These are phyloP conservation scores for Blastobotrys parvus DNA, from an alignment of 805 yeast species.

Conservation along the genomic window DNA sequence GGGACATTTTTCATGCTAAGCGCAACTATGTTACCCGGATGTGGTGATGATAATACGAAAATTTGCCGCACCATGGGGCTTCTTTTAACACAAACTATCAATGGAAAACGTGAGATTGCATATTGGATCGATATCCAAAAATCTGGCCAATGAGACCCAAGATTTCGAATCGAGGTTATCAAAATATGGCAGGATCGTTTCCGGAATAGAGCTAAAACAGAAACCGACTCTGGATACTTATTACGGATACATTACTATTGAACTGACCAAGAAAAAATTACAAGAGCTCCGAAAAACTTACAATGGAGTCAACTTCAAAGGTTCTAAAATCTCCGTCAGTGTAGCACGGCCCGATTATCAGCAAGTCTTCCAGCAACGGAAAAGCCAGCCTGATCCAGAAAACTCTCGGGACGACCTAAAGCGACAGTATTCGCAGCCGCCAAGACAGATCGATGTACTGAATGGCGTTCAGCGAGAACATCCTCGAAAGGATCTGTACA, in stretches of 20 bases:
- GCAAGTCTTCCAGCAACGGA: conserved; percentile 40
- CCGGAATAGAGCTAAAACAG: conserved; percentile 42
- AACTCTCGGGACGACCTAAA: conserved; percentile 23
- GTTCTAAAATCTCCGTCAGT: conserved; percentile 52
- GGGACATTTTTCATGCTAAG: no score
- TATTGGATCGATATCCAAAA: conserved; percentile 58
- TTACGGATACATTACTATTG: conserved; percentile 63
- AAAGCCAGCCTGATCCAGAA: conserved; percentile 32
- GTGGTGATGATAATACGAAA: not conserved
- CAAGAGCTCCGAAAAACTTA: conserved; percentile 46
- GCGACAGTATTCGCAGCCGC: conserved; percentile 26
- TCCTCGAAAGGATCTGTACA: conserved; percentile 43
- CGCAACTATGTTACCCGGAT: not conserved
- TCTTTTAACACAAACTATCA: not conserved
- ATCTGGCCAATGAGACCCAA: conserved; percentile 36
- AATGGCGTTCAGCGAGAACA: conserved; percentile 57
- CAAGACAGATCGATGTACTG: conserved; percentile 29
- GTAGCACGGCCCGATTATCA: conserved; percentile 52
- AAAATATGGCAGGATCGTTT: conserved; percentile 50
- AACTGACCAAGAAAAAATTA: conserved; percentile 38
- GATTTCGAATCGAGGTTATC: conserved; percentile 49
- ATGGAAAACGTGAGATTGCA: conserved; percentile 36
- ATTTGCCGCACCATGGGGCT: not conserved
- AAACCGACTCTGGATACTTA: conserved; percentile 46
- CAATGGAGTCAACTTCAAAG: conserved; percentile 70